A percentile compares a stretch with the other conserved stretches of the same genome.
Evolutionary conservation across 805 yeast genomes (phyloP).

Genomic region (Komagataella populi): DNA sequence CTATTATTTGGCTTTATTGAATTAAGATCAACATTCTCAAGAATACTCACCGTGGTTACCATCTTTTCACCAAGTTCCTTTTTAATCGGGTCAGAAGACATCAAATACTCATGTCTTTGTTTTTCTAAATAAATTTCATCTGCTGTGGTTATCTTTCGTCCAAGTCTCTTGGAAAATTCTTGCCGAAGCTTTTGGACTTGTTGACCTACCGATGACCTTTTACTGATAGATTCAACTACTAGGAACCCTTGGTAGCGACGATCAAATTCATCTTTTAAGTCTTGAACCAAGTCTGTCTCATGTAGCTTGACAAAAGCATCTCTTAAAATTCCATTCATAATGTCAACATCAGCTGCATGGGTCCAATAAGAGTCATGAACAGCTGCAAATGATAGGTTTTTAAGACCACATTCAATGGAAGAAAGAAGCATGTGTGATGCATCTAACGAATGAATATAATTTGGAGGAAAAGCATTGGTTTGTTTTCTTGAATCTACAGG

Average conservation of each 20-base stretch:
- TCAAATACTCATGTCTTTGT: constrained; percentile 40
- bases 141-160: constrained; percentile 42
- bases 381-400: constrained; percentile 68
- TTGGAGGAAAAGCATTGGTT: constrained; percentile 89
- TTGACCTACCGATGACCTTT: constrained; percentile 33
- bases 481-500: constrained; percentile 86
- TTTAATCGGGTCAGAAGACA: constrained; percentile 35
- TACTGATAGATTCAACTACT: constrained; percentile 42
- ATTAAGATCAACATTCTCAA: constrained; percentile 16
- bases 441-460: constrained; percentile 87
- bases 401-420: constrained; percentile 60
- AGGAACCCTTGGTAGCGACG: constrained; percentile 64
- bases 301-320: constrained; percentile 73
- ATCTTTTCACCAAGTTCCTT: constrained; percentile 36
- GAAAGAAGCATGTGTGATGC: constrained; percentile 95
- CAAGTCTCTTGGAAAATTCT: constrained; percentile 31
- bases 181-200: constrained; percentile 35
- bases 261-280: constrained; percentile 67
- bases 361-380: constrained; percentile 99
- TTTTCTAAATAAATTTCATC: constrained; percentile 70
- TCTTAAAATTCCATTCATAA: constrained; percentile 58
- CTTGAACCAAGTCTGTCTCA: constrained; percentile 54
- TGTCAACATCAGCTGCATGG: constrained; percentile 73
- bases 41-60: constrained; percentile 60
- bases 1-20: constrained; percentile 6